Percentiles rank a stretch among this genome's conserved stretches.
Evolutionary conservation across 306 rosid species (phyloP).

Genomic region (Quercus alba): DNA sequence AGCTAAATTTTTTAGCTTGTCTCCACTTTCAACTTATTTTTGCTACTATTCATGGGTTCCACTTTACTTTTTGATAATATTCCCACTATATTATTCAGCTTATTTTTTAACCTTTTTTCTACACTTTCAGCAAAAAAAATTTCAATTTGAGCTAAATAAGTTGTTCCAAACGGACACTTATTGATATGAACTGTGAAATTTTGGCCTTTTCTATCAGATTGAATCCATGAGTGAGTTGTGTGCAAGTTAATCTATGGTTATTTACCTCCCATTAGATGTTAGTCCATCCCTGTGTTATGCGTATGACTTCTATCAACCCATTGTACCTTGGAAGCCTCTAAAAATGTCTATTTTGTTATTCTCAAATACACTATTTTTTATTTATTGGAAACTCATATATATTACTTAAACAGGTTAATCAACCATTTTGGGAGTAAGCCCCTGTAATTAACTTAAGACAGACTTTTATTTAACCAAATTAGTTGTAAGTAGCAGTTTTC

Average conservation of each 20-base stretch:
- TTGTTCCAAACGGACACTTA: not conserved
- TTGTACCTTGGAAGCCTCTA: not conserved
- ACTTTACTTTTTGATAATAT: too few relatives aligned
- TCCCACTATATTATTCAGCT: too few relatives aligned
- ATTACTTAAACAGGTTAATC: not conserved
- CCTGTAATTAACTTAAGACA: not conserved
- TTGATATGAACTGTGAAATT: not conserved
- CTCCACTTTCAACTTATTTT: too few relatives aligned
- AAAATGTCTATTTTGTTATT: not conserved
- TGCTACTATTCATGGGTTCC: rapidly evolving
- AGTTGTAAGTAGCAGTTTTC: not conserved
- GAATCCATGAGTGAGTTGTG: not conserved
- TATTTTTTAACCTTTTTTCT: too few relatives aligned
- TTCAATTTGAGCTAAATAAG: too few relatives aligned
- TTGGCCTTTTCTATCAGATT: not conserved
- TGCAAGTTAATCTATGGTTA: not conserved
- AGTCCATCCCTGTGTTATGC: not conserved
- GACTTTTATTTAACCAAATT: not conserved
- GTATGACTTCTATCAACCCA: not conserved
- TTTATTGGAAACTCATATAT: not conserved
- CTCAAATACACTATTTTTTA: not conserved
- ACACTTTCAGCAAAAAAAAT: too few relatives aligned
- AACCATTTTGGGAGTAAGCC: not conserved
- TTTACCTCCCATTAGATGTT: not conserved
- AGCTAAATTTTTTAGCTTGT: not conserved